Percentiles rank a stretch among this genome's conserved stretches.
Evolutionary conservation across 208 protist species (phyloP).

Genomic region (Crithidia bombi): DNA sequence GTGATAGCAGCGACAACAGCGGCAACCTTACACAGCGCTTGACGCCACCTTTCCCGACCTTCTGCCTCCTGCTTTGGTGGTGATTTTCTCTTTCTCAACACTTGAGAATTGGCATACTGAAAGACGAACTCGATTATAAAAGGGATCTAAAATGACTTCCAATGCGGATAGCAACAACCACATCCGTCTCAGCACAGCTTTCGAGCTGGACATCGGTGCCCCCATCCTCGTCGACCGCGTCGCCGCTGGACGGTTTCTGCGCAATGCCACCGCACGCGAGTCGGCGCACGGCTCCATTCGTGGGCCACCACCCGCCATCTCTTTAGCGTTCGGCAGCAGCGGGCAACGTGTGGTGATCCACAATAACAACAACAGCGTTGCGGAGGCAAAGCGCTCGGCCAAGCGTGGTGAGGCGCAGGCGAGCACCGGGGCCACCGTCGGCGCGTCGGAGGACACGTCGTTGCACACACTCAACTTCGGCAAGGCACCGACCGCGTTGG

Average conservation of each 20-base stretch:
- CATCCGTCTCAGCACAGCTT: slow-evolving; percentile 58
- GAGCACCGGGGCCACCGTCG: slow-evolving; percentile 10
- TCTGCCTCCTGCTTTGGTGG: neutral
- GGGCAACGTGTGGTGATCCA: slow-evolving; percentile 86
- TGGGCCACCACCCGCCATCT: slow-evolving; percentile 40
- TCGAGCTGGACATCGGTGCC: slow-evolving; percentile 63
- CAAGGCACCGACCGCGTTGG: slow-evolving; percentile 79
- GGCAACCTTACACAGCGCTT: too few relatives aligned
- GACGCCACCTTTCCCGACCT: too few relatives aligned
- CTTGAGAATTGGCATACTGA: too few relatives aligned
- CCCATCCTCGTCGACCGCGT: slow-evolving; percentile 61
- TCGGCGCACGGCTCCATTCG: slow-evolving; percentile 26
- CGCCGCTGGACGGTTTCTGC: slow-evolving; percentile 70
- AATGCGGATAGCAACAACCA: slow-evolving; percentile 20
- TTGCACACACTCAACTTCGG: slow-evolving; percentile 89
- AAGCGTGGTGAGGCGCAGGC: slow-evolving; percentile 42
- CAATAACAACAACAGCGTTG: slow-evolving; percentile 72
- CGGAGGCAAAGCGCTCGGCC: slow-evolving; percentile 39
- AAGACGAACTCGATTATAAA: too few relatives aligned
- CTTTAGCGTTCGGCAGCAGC: slow-evolving; percentile 71
- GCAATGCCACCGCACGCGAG: slow-evolving; percentile 23
- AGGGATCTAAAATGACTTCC: slow-evolving; percentile 7
- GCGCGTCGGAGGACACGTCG: slow-evolving; percentile 33
- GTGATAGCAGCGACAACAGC: too few relatives aligned
- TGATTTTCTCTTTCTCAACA: slow-evolving; percentile 16